phyloP scores from a whole-genome alignment of 176 grass and related monocot genomes.

The Triticum dicoccoides region DNA sequence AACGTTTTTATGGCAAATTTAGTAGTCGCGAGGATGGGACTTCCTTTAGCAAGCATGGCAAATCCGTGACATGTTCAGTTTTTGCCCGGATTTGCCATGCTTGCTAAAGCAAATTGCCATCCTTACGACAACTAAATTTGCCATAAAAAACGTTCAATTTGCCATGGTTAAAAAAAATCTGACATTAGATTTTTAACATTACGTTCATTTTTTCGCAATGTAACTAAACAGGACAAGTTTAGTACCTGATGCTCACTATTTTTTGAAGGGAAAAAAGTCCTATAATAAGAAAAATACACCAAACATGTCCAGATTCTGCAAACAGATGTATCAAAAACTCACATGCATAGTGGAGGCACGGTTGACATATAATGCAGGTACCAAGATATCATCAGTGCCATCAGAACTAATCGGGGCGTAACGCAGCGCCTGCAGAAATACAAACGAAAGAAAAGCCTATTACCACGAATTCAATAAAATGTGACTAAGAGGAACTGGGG shows the following conservation, averaged over 20 bases:
- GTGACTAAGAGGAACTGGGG: not conserved
- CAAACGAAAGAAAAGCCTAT: conserved; percentile 25
- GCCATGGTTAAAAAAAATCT: too few species aligned
- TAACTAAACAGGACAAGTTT: conserved; percentile 1
- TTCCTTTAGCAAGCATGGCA: too few species aligned
- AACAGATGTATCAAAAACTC: conserved; percentile 33
- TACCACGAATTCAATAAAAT: conserved; percentile 2
- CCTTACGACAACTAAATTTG: too few species aligned
- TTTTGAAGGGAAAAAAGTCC: not conserved
- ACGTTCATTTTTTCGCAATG: not conserved
- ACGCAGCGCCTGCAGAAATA: conserved; percentile 63
- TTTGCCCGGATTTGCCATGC: too few species aligned
- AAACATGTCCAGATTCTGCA: conserved; percentile 8
- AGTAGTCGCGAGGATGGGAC: too few species aligned
- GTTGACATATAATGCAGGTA: conserved; percentile 71
- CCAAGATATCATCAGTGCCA: conserved; percentile 52
- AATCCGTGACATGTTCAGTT: too few species aligned
- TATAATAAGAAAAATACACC: not conserved
- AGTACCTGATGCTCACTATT: not conserved
- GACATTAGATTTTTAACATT: too few species aligned
- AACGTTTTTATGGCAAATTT: too few species aligned
- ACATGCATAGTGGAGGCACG: conserved; percentile 91
- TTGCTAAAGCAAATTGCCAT: too few species aligned
- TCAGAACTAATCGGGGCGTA: conserved; percentile 36
- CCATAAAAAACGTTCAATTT: too few species aligned